A percentile compares a stretch with the other conserved stretches of the same genome.
These are phyloP conservation scores for Anisodus acutangulus DNA, from an alignment of 257 asterid species.

Conservation along the genomic window DNA sequence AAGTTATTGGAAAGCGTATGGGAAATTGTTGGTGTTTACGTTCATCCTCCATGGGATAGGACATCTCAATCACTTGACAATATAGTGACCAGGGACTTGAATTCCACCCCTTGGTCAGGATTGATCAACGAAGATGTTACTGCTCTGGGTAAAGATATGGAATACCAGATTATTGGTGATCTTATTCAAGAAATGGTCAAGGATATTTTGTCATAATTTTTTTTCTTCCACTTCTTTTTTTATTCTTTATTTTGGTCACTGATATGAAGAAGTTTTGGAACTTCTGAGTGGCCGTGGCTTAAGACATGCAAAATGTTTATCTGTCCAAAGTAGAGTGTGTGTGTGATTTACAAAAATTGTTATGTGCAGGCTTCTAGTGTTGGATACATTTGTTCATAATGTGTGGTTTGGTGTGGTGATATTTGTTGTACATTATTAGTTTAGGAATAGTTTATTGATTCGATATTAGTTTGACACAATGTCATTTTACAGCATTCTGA, in stretches of 20 bases:
- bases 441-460: neutral
- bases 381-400: conserved; percentile 20
- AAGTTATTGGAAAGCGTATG: conserved; percentile 64
- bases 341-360: conserved; percentile 21
- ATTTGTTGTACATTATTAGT: conserved; percentile 3
- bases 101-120: conserved; percentile 65
- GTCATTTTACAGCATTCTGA: neutral
- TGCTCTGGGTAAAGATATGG: conserved; percentile 68
- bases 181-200: conserved; percentile 67
- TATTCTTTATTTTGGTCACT: neutral
- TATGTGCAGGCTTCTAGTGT: conserved; percentile 19
- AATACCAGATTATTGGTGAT: conserved; percentile 60
- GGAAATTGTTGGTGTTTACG: conserved; percentile 48
- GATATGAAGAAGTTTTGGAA: conserved; percentile 17
- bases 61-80: conserved; percentile 54
- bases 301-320: conserved; percentile 24
- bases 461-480: neutral
- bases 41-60: conserved; percentile 62
- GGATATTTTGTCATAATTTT: conserved; percentile 36
- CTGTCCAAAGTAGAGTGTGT: conserved; percentile 15
- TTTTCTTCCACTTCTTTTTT: neutral
- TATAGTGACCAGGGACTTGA: conserved; percentile 70
- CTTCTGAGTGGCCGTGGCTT: conserved; percentile 23
- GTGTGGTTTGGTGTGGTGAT: neutral
- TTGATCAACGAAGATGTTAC: conserved; percentile 62